A percentile compares a stretch with the other conserved stretches of the same genome.
Conservation (phyloP, 164 flowering plant genomes). For the Aristolochia fimbriata region DNA sequence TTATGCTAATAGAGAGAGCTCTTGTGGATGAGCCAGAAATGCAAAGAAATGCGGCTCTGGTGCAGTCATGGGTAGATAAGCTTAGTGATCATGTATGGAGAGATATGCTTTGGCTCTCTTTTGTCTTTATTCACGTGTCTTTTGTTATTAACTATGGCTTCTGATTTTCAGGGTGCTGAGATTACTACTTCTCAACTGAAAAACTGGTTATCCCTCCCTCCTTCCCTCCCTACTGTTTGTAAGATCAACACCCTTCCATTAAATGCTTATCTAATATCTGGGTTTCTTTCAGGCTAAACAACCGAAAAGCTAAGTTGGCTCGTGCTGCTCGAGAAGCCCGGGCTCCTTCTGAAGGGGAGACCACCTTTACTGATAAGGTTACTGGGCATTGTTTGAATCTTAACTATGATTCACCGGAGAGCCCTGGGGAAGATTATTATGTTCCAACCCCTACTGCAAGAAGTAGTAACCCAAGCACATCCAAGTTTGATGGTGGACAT, state of each 20-base stretch:
- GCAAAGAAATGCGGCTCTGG: conserved; percentile 65
- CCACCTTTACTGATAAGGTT: conserved; percentile 37
- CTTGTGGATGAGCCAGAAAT: conserved; percentile 83
- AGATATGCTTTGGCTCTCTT: neutral
- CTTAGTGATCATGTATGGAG: conserved; percentile 63
- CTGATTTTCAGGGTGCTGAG: conserved; percentile 73
- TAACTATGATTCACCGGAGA: conserved; percentile 41
- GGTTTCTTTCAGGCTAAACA: conserved; percentile 66
- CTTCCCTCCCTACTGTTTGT: neutral
- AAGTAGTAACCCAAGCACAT: conserved; percentile 16
- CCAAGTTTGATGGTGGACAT: conserved; percentile 16
- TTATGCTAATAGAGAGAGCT: conserved; percentile 59
- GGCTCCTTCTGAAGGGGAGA: conserved; percentile 44
- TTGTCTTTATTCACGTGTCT: conserved; percentile 1
- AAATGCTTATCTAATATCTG: neutral
- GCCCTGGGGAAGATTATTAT: conserved; percentile 37
- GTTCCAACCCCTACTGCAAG: conserved; percentile 21
- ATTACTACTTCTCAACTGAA: conserved; percentile 76
- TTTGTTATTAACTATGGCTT: conserved; percentile 4
- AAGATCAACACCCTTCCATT: neutral
- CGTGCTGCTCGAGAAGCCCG: conserved; percentile 71
- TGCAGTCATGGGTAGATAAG: conserved; percentile 78
- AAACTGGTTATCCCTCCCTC: conserved; percentile 57
- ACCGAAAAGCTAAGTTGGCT: conserved; percentile 82
- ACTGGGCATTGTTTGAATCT: conserved; percentile 21